A percentile compares a stretch with the other conserved stretches of the same genome.
phyloP scores from a whole-genome alignment of 345 rosid species.

The Mallotus nudiflorus region DNA sequence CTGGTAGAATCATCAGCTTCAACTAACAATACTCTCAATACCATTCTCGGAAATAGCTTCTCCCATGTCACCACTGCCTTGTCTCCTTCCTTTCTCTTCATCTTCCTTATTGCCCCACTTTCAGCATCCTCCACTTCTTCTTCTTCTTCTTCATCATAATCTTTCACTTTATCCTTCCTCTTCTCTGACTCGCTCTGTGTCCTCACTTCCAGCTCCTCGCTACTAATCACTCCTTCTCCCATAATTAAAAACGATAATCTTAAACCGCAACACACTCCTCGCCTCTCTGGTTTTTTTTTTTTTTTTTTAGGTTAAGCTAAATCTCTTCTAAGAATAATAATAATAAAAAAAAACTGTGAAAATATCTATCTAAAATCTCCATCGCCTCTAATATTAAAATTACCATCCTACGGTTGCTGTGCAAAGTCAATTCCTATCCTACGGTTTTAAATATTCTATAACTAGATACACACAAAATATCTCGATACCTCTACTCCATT shows the following conservation, averaged over 20 bases:
- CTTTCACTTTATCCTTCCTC: no score
- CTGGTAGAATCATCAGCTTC: slow-evolving; percentile 97
- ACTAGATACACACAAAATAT: slow-evolving; percentile 36
- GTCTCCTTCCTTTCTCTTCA: slow-evolving; percentile 10
- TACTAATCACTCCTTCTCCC: slow-evolving; percentile 45
- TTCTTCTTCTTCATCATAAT: no score
- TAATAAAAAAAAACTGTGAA: background rate
- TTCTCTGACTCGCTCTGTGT: no score
- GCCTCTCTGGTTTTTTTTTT: background rate
- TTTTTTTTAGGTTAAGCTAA: background rate
- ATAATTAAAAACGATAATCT: no score
- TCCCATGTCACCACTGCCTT: slow-evolving; percentile 53
- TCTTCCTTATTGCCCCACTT: slow-evolving; percentile 15
- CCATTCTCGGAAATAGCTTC: slow-evolving; percentile 64
- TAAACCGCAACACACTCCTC: background rate
- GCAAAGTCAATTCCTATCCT: background rate
- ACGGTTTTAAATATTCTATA: background rate
- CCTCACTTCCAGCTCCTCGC: slow-evolving; percentile 36
- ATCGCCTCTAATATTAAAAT: background rate
- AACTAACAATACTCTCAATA: slow-evolving; percentile 70
- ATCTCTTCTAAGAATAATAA: background rate
- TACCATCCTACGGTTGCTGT: background rate
- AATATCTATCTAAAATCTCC: slow-evolving; percentile 30
- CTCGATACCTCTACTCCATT: slow-evolving; percentile 28
- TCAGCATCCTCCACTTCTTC: no score